Percentiles rank a stretch among this genome's conserved stretches.
Conservation (phyloP, 2,329 filamentous ascomycete genomes). For the Ascochyta pisi region DNA sequence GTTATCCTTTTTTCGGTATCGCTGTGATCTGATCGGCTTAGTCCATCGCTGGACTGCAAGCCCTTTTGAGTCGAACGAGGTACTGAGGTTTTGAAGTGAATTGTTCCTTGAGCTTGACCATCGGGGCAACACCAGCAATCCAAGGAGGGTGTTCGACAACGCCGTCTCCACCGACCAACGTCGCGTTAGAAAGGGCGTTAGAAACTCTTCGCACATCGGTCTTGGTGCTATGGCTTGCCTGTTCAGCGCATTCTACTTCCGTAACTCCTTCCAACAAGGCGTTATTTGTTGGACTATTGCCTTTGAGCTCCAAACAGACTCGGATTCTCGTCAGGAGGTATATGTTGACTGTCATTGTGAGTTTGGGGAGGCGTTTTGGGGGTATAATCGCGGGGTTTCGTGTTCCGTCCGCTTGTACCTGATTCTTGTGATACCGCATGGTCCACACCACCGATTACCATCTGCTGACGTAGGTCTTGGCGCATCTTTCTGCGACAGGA, state of each 20-base stretch:
- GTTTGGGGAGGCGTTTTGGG: too few relatives aligned
- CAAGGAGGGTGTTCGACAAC: neutral
- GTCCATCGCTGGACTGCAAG: neutral
- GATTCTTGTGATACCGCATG: neutral
- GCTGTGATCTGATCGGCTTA: neutral
- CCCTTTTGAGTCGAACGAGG: neutral
- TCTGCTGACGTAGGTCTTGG: slow-evolving; percentile 2
- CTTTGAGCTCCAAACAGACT: neutral
- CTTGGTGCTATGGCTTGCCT: neutral
- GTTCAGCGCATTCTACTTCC: neutral
- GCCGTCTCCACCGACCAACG: neutral
- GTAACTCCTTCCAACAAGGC: too few relatives aligned
- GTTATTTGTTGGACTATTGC: neutral
- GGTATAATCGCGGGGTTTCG: neutral
- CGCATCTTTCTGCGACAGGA: neutral
- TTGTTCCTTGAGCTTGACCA: neutral
- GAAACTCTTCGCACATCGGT: neutral
- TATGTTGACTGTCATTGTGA: neutral
- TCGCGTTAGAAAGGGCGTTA: neutral
- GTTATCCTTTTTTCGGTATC: too few relatives aligned
- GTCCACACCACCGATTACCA: neutral
- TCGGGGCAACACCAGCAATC: slow-evolving; percentile 1
- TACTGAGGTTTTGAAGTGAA: neutral
- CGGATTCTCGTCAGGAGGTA: neutral
- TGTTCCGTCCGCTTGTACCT: neutral